phyloP scores from a whole-genome alignment of 108 stramenopile species.

The Craspedostauros australis region DNA sequence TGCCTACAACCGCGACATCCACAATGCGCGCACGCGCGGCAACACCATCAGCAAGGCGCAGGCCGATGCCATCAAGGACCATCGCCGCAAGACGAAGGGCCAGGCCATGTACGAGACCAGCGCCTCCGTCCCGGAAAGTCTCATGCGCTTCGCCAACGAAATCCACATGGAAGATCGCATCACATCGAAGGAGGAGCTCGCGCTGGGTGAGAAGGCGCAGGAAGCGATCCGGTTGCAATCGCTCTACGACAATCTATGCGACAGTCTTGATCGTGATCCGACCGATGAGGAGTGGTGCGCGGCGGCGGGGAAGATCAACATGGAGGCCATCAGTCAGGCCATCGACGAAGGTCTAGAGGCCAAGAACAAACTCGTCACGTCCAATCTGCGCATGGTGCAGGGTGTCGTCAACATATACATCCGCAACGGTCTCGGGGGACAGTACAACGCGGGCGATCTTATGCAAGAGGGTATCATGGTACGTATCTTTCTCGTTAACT shows the following conservation, averaged over 20 bases:
- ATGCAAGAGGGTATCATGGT: slow-evolving; percentile 88
- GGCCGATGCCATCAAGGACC: slow-evolving; percentile 24
- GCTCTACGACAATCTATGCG: slow-evolving; percentile 41
- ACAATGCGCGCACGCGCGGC: slow-evolving; percentile 16
- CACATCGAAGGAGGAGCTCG: slow-evolving; percentile 65
- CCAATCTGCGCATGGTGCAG: slow-evolving; percentile 83
- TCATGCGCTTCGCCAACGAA: slow-evolving; percentile 60
- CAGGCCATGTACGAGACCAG: slow-evolving; percentile 55
- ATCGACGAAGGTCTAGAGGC: slow-evolving; percentile 72
- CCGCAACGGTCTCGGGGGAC: slow-evolving; percentile 70
- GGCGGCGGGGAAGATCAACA: slow-evolving; percentile 68
- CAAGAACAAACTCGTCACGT: slow-evolving; percentile 72
- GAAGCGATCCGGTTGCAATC: slow-evolving; percentile 63
- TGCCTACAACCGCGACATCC: slow-evolving; percentile 21
- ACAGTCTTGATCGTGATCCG: slow-evolving; percentile 57
- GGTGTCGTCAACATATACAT: slow-evolving; percentile 82
- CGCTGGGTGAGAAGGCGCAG: slow-evolving; percentile 72
- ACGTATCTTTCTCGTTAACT: too few species aligned
- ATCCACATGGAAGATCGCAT: slow-evolving; percentile 63
- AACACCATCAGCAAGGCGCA: slow-evolving; percentile 22
- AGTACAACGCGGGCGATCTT: slow-evolving; percentile 85
- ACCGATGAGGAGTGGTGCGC: slow-evolving; percentile 89
- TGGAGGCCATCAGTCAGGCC: slow-evolving; percentile 55
- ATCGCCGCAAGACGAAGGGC: slow-evolving; percentile 23
- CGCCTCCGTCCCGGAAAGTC: slow-evolving; percentile 64